Evolutionary conservation across 371 early-diverging fungal species (phyloP).

Genomic region (Mortierella sp.): DNA sequence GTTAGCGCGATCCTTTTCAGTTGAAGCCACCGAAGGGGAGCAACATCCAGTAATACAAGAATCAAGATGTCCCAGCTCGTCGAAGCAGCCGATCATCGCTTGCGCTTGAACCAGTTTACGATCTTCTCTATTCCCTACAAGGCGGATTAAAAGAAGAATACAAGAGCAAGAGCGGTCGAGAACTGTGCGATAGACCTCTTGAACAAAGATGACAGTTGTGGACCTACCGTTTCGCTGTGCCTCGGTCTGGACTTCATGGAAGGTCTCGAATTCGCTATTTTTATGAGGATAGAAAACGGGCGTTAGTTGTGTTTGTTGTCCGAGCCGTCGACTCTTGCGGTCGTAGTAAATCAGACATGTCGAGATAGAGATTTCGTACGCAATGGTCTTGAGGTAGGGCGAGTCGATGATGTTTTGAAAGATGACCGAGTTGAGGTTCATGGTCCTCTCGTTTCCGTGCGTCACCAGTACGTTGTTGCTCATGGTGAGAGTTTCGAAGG

Average conservation of each 20-base stretch:
- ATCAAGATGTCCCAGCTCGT: slow-evolving; percentile 5
- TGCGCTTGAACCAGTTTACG: neutral
- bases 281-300: slow-evolving; percentile 2
- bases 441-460: slow-evolving; percentile 83
- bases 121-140: slow-evolving; percentile 13
- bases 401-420: slow-evolving; percentile 81
- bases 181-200: neutral
- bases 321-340: neutral
- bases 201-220: neutral
- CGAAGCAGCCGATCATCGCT: neutral
- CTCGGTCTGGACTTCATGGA: slow-evolving; percentile 88
- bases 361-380: slow-evolving; percentile 62
- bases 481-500: slow-evolving; percentile 16
- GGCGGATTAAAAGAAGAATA: slow-evolving; percentile 8
- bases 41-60: neutral
- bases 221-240: slow-evolving; percentile 75
- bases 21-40: neutral
- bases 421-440: slow-evolving; percentile 87
- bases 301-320: neutral
- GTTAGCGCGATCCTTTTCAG: neutral
- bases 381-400: slow-evolving; percentile 77
- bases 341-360: neutral
- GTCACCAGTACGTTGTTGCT: slow-evolving; percentile 75
- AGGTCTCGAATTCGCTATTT: slow-evolving; percentile 79
- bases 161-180: neutral